Conservation (phyloP, 2,329 filamentous ascomycete species). For the Talaromyces sp. region DNA sequence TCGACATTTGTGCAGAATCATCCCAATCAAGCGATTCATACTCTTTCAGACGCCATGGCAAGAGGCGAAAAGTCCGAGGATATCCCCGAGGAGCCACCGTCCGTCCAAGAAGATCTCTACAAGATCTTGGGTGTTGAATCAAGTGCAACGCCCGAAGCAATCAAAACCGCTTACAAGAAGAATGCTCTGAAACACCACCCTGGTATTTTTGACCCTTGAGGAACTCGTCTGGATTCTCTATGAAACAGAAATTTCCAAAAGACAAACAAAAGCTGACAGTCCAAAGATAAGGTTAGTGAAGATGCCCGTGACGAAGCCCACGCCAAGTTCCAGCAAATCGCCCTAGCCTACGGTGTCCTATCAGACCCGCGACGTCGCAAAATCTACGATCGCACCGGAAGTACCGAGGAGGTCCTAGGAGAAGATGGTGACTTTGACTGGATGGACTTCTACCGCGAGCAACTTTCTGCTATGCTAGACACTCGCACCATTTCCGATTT, state of each 20-base stretch:
- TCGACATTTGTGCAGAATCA: background rate
- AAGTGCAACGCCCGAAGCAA: conserved; percentile 72
- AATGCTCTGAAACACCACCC: conserved; percentile 85
- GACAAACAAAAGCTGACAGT: conserved; percentile 23
- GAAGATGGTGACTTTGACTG: conserved; percentile 81
- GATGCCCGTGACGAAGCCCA: conserved; percentile 73
- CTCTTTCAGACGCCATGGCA: conserved; percentile 15
- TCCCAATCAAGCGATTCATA: background rate
- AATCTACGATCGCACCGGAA: conserved; percentile 88
- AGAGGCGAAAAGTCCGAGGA: conserved; percentile 16
- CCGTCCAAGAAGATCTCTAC: conserved; percentile 63
- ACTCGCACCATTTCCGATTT: conserved; percentile 75
- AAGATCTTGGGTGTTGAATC: conserved; percentile 72
- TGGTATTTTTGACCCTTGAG: conserved; percentile 52
- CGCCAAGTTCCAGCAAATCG: conserved; percentile 82
- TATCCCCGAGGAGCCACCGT: conserved; percentile 45
- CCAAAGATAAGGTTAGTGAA: conserved; percentile 72
- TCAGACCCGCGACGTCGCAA: conserved; percentile 78
- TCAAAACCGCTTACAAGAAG: conserved; percentile 92
- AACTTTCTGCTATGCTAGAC: conserved; percentile 77
- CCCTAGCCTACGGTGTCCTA: conserved; percentile 91
- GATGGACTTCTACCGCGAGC: conserved; percentile 83
- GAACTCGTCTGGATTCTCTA: background rate
- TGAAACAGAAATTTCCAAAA: background rate
- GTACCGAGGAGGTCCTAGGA: conserved; percentile 77